Evolutionary conservation across 306 rosid genomes (phyloP).

Genomic region (Leucaena leucocephala): DNA sequence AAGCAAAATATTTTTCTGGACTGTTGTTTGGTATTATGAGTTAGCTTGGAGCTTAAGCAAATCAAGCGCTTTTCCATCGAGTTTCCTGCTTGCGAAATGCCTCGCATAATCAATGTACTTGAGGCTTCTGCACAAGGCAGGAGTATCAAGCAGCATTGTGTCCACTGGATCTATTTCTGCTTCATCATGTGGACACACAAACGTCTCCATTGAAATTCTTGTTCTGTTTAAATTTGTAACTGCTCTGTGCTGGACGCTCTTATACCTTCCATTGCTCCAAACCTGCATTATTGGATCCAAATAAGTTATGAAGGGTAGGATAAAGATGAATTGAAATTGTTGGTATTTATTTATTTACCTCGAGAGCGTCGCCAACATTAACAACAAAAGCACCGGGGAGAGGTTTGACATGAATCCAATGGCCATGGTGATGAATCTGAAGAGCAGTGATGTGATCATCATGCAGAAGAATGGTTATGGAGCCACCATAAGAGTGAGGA

Average conservation of each 20-base stretch:
- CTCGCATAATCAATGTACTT: neutral
- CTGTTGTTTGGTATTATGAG: neutral
- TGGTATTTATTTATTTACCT: slow-evolving; percentile 4
- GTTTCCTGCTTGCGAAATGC: neutral
- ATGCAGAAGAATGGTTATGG: slow-evolving; percentile 33
- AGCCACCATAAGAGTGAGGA: slow-evolving; percentile 34
- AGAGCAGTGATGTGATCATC: slow-evolving; percentile 31
- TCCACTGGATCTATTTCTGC: neutral
- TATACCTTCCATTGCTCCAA: slow-evolving; percentile 5
- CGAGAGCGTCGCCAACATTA: neutral
- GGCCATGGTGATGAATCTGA: neutral
- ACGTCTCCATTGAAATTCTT: neutral
- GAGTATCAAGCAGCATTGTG: neutral
- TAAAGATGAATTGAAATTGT: no score
- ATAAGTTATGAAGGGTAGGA: no score
- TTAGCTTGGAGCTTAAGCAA: neutral
- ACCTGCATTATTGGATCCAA: neutral
- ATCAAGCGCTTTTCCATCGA: neutral
- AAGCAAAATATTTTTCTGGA: no score
- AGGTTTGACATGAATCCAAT: neutral
- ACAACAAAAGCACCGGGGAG: neutral
- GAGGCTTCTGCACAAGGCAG: neutral
- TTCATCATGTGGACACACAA: neutral
- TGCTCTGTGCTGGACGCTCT: neutral
- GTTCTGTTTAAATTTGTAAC: neutral